phyloP scores from a whole-genome alignment of 2,329 filamentous ascomycete genomes.

The Gliomastix tumulicola region DNA sequence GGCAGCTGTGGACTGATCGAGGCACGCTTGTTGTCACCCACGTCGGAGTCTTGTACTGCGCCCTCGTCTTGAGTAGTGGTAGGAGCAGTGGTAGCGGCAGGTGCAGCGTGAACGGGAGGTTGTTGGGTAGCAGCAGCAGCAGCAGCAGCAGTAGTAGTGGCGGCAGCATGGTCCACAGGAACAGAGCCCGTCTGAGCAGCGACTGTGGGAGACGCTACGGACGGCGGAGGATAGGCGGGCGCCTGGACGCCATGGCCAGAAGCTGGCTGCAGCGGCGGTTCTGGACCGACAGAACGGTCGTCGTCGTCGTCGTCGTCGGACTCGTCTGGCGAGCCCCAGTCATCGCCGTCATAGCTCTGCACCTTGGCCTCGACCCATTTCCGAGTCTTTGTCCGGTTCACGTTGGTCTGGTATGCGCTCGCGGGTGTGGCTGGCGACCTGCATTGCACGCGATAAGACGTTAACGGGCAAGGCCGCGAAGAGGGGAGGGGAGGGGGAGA shows the following conservation, averaged over 20 bases:
- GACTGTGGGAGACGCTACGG: too few relatives aligned
- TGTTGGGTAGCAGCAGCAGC: too few relatives aligned
- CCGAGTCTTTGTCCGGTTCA: constrained; percentile 82
- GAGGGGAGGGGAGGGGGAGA: too few relatives aligned
- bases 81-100: not conserved
- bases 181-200: not conserved
- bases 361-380: constrained; percentile 92
- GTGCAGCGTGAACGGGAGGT: not conserved
- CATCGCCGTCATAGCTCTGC: constrained; percentile 84
- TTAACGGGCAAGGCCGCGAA: too few relatives aligned
- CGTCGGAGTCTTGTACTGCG: not conserved
- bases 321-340: constrained; percentile 74
- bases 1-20: constrained; percentile 53
- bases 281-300: too few relatives aligned
- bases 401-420: constrained; percentile 66
- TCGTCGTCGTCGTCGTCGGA: constrained; percentile 46
- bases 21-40: constrained; percentile 17
- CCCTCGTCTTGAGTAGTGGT: too few relatives aligned
- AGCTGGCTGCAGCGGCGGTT: constrained; percentile 19
- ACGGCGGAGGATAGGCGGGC: not conserved
- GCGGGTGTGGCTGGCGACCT: constrained; percentile 18
- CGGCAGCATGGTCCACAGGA: not conserved
- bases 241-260: not conserved
- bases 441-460: too few relatives aligned
- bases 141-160: not conserved